Conservation (phyloP, 129 eudicot genomes). For the carrot (Daucus carota) region DH1_v3.0 NC_030386.2:23276501-23277000, state of each 20-base stretch:
- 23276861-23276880: slow-evolving; percentile 87
- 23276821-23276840: slow-evolving; percentile 96
- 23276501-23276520: too few relatives aligned
- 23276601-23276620: too few relatives aligned
- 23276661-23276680: slow-evolving; percentile 42
- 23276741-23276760: slow-evolving; percentile 1
- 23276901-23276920: slow-evolving; percentile 15
- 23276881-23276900: slow-evolving; percentile 79
- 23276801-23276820: slow-evolving; percentile 5
- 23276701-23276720: slow-evolving; percentile 53
- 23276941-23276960: neutral
- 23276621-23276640: too few relatives aligned
- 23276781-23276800: neutral
- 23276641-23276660: neutral
- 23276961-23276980: neutral
- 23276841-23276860: slow-evolving; percentile 69
- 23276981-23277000: slow-evolving; percentile 6
- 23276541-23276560: neutral
- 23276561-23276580: neutral
- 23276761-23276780: neutral
- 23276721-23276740: slow-evolving; percentile 43
- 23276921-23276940: neutral
- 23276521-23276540: neutral
- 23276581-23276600: neutral
- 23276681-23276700: slow-evolving; percentile 83